These are phyloP conservation scores for Sarocladiaceae sp. DNA, from an alignment of 2,329 filamentous ascomycete species.

Conservation along the genomic window DNA sequence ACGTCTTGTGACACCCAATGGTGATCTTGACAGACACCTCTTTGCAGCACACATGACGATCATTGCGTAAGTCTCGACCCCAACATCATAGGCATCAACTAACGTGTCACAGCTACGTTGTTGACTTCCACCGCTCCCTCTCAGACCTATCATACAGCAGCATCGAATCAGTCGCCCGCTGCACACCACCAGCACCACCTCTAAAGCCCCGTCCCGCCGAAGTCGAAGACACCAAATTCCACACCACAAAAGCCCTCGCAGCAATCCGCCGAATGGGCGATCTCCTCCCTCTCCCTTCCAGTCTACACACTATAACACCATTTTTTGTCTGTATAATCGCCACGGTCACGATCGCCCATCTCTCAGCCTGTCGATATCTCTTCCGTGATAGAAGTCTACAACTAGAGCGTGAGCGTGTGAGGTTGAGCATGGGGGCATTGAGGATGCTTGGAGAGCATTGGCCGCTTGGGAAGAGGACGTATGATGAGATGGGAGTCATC, in stretches of 20 bases:
- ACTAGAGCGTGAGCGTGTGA: constrained; percentile 6
- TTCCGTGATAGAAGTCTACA: constrained; percentile 6
- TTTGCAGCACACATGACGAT: constrained; percentile 1
- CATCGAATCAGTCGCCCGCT: constrained; percentile 9
- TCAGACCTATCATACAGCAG: constrained; percentile 9
- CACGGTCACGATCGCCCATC: constrained; percentile 3
- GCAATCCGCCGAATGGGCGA: constrained; percentile 8
- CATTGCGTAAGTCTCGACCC: neutral
- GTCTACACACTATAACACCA: constrained; percentile 1
- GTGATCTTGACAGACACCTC: neutral
- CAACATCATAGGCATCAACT: neutral
- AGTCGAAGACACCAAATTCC: constrained; percentile 1
- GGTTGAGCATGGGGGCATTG: constrained; percentile 4
- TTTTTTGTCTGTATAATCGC: constrained; percentile 10
- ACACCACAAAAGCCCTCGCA: constrained; percentile 4
- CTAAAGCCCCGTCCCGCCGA: neutral
- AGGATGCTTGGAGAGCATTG: constrained; percentile 8
- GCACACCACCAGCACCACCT: constrained; percentile 6
- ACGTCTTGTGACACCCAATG: neutral
- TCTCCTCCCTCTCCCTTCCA: constrained; percentile 4
- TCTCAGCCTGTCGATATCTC: constrained; percentile 9
- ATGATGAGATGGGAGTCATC: constrained; percentile 10
- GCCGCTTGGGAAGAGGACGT: constrained; percentile 9
- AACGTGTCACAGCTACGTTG: neutral
- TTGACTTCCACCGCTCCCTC: constrained; percentile 8